These are phyloP conservation scores for Magnaporthiopsis incrustans DNA, from an alignment of 2,329 filamentous ascomycete species.

Conservation along the genomic window DNA sequence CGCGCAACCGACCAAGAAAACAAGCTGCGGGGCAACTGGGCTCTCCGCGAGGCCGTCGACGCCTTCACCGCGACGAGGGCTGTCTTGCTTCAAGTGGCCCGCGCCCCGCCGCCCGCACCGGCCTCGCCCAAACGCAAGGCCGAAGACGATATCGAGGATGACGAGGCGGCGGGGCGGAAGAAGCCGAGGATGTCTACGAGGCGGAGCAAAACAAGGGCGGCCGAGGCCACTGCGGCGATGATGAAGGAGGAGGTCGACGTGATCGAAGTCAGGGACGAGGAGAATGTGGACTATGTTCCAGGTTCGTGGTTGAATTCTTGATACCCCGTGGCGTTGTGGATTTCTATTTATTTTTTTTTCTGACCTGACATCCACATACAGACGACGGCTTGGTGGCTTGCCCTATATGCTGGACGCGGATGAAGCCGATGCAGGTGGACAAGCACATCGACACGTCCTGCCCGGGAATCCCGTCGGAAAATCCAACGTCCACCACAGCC, in stretches of 20 bases:
- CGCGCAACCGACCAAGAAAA: conserved; percentile 71
- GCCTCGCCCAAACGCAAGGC: conserved; percentile 44
- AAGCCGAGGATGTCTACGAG: conserved; percentile 44
- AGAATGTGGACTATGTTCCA: conserved; percentile 24
- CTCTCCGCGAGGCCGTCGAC: conserved; percentile 75
- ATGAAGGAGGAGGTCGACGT: conserved; percentile 21
- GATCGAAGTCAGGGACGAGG: conserved; percentile 24
- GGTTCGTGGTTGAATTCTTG: conserved; percentile 15
- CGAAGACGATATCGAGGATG: conserved; percentile 21
- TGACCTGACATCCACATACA: conserved; percentile 14
- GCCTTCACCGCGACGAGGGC: conserved; percentile 62
- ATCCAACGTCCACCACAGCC: neutral
- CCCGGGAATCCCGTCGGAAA: conserved; percentile 25
- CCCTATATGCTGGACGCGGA: conserved; percentile 69
- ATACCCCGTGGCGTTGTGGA: conserved; percentile 1
- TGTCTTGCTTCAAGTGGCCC: conserved; percentile 57
- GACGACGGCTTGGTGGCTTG: conserved; percentile 75
- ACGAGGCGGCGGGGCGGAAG: conserved; percentile 31
- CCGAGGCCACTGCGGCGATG: conserved; percentile 28
- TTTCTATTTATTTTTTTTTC: conserved; percentile 11
- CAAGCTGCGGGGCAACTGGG: conserved; percentile 77
- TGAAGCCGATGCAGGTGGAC: conserved; percentile 74
- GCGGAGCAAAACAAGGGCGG: conserved; percentile 33
- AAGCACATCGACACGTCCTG: conserved; percentile 67
- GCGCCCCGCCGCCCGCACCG: conserved; percentile 24